Evolutionary conservation across 2,329 filamentous ascomycete genomes (phyloP).

Genomic region (Rutstroemia sydowiana): DNA sequence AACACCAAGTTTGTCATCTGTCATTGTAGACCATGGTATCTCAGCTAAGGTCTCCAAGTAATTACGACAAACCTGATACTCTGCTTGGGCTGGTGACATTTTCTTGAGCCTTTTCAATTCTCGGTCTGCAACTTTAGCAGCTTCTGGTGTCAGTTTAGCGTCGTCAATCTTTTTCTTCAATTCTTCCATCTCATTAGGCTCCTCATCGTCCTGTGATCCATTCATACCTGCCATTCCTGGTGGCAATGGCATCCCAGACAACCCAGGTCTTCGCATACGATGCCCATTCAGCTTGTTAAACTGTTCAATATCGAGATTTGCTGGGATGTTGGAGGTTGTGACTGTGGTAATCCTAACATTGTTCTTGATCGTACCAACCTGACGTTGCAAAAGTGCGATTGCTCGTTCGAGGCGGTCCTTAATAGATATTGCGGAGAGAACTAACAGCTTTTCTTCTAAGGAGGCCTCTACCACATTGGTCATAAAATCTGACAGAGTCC

Average conservation of each 20-base stretch:
- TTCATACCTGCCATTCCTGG: slow-evolving; percentile 15
- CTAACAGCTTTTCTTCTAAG: slow-evolving; percentile 83
- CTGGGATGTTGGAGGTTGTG: slow-evolving; percentile 56
- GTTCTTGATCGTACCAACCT: slow-evolving; percentile 77
- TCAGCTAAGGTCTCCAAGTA: slow-evolving; percentile 92
- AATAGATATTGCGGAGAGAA: slow-evolving; percentile 74
- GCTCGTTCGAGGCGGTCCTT: slow-evolving; percentile 74
- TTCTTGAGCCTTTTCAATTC: slow-evolving; percentile 84
- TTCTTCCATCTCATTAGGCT: slow-evolving; percentile 84
- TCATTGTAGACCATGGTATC: slow-evolving; percentile 82
- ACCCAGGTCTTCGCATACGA: slow-evolving; percentile 20
- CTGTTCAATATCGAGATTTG: slow-evolving; percentile 48
- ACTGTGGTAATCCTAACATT: slow-evolving; percentile 80
- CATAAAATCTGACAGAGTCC: slow-evolving; percentile 91
- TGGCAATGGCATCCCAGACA: slow-evolving; percentile 22
- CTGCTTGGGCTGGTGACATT: slow-evolving; percentile 93
- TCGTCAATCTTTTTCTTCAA: slow-evolving; percentile 80
- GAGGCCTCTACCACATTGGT: slow-evolving; percentile 81
- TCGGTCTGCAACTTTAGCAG: slow-evolving; percentile 80
- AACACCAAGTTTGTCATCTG: slow-evolving; percentile 76
- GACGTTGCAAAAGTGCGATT: slow-evolving; percentile 73
- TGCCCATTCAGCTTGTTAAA: slow-evolving; percentile 41
- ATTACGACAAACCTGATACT: slow-evolving; percentile 87
- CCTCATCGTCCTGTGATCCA: slow-evolving; percentile 52
- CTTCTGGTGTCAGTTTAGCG: slow-evolving; percentile 75